Evolutionary conservation across 805 yeast genomes (phyloP).

Genomic region (Pichia insulana): DNA sequence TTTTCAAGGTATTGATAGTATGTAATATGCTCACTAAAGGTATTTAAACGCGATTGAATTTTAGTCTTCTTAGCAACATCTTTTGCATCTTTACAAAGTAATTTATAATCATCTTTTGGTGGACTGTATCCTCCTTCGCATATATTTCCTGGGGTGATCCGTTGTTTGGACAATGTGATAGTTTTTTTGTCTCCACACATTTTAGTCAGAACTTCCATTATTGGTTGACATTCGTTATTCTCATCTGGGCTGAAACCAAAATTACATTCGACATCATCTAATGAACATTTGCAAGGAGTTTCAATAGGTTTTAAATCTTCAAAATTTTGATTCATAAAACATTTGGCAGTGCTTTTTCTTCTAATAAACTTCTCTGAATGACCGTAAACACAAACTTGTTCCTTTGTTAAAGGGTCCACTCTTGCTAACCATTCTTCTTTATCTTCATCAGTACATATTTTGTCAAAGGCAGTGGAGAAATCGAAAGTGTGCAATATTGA

Average conservation of each 20-base stretch:
- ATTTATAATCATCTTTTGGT: constrained; percentile 17
- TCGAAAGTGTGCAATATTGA: constrained; percentile 35
- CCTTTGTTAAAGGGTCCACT: constrained; percentile 22
- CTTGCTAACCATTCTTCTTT: constrained; percentile 60
- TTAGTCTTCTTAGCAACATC: constrained; percentile 12
- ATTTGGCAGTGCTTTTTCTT: constrained; percentile 56
- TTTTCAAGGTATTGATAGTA: constrained; percentile 57
- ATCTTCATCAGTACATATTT: constrained; percentile 40
- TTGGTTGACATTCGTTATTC: constrained; percentile 40
- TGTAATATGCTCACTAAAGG: constrained; percentile 43
- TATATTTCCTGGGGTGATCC: constrained; percentile 21
- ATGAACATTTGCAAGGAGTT: constrained; percentile 56
- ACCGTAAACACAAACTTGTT: constrained; percentile 57
- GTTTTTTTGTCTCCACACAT: constrained; percentile 18
- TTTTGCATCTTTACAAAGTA: constrained; percentile 31
- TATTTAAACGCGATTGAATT: constrained; percentile 32
- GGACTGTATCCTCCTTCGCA: constrained; percentile 21
- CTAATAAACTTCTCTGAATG: constrained; percentile 53
- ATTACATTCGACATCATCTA: constrained; percentile 64
- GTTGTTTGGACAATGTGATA: constrained; percentile 18
- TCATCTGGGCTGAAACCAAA: constrained; percentile 34
- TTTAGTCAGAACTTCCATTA: constrained; percentile 11
- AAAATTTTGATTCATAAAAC: constrained; percentile 45
- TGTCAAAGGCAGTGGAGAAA: constrained; percentile 46
- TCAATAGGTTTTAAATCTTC: constrained; percentile 38